These are phyloP conservation scores for Yueomyces sp. DNA, from an alignment of 805 yeast species.

Conservation along the genomic window DNA sequence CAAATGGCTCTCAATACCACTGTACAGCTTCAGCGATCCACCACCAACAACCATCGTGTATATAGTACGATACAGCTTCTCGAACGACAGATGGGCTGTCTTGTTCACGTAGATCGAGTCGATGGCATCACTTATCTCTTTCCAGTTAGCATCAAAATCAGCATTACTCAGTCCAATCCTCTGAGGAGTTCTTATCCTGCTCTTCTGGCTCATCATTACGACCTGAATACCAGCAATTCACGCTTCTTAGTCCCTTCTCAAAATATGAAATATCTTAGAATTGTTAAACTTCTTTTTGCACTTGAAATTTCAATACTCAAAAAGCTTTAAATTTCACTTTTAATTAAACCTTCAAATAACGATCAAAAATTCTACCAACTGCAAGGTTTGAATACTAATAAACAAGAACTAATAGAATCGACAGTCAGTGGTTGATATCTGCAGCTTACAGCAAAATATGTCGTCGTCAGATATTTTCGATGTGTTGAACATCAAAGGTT, in stretches of 20 bases:
- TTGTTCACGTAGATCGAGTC: conserved; percentile 56
- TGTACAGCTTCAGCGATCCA: conserved; percentile 6
- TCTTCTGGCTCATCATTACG: conserved; percentile 14
- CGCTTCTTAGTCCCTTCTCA: too few species aligned
- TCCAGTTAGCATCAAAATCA: conserved; percentile 60
- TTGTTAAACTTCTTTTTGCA: too few species aligned
- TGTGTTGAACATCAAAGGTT: conserved; percentile 53
- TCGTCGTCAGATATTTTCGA: conserved; percentile 57
- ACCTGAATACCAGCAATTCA: background rate
- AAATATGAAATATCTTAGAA: too few species aligned
- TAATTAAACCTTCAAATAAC: too few species aligned
- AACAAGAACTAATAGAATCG: too few species aligned
- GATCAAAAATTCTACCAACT: too few species aligned
- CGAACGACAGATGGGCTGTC: conserved; percentile 66
- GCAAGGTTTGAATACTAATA: too few species aligned
- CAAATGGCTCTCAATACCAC: conserved; percentile 5
- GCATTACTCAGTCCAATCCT: conserved; percentile 23
- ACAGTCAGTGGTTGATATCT: too few species aligned
- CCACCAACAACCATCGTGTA: conserved; percentile 51
- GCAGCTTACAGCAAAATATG: conserved; percentile 5
- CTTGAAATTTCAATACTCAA: too few species aligned
- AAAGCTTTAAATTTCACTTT: too few species aligned
- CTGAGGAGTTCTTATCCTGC: conserved; percentile 57
- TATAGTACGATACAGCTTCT: conserved; percentile 67
- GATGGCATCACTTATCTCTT: conserved; percentile 50